A percentile compares a stretch with the other conserved stretches of the same genome.
These are phyloP conservation scores for Durusdinium trenchii DNA, from an alignment of 73 alveolate genomes.

Conservation along the genomic window DNA sequence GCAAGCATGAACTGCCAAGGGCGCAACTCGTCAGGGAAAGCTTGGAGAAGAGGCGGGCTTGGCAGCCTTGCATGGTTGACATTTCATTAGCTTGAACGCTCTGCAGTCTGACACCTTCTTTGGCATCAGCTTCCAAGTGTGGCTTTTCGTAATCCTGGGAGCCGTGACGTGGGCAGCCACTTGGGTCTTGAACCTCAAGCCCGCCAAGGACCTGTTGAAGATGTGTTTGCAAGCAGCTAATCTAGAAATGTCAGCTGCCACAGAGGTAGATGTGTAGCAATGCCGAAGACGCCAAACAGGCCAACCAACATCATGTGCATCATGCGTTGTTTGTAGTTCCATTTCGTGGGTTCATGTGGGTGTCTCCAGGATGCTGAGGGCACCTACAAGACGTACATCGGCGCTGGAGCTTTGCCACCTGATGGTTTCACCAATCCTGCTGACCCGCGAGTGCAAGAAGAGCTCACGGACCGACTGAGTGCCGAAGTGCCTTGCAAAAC, in stretches of 20 bases:
- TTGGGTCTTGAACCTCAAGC: conserved; percentile 85
- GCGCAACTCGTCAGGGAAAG: conserved; percentile 54
- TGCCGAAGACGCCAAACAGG: background rate
- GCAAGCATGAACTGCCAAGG: background rate
- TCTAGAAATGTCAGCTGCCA: background rate
- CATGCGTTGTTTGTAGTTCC: background rate
- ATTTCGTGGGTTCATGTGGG: too few species aligned
- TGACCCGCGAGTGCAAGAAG: conserved; percentile 82
- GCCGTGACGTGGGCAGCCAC: conserved; percentile 63
- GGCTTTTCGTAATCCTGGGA: conserved; percentile 59
- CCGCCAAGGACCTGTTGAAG: conserved; percentile 56
- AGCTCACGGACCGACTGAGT: conserved; percentile 30
- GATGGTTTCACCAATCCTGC: conserved; percentile 95
- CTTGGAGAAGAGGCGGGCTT: conserved; percentile 11
- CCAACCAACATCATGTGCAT: background rate
- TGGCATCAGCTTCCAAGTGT: conserved; percentile 92
- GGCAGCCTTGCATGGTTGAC: background rate
- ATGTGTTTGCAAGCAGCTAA: too few species aligned
- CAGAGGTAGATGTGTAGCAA: background rate
- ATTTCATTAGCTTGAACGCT: too few species aligned
- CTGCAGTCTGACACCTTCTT: conserved; percentile 89
- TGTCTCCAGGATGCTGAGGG: conserved; percentile 83
- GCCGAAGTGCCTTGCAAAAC: background rate
- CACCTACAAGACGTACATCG: conserved; percentile 92
- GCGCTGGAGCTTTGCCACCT: conserved; percentile 92